phyloP scores from a whole-genome alignment of 1,284 basidiomycete species.

The Ceratobasidium sp. region DNA sequence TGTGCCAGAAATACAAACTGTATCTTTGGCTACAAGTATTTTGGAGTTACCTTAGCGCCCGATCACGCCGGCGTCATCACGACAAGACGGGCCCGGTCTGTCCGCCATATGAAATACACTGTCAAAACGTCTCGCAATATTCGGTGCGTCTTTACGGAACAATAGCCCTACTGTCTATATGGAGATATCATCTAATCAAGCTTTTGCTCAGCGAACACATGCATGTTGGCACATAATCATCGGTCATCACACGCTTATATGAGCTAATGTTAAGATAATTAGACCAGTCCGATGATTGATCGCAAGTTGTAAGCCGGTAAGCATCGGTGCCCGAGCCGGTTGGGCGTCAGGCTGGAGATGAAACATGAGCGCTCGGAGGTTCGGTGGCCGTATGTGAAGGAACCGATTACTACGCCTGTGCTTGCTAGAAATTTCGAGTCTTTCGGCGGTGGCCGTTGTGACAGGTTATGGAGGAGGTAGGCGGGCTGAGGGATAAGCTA shows the following conservation, averaged over 20 bases:
- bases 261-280: too few species aligned
- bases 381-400: neutral
- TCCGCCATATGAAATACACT: neutral
- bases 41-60: too few species aligned
- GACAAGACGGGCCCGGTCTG: too few species aligned
- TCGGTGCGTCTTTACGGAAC: neutral
- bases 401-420: neutral
- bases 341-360: too few species aligned
- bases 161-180: neutral
- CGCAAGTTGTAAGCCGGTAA: too few species aligned
- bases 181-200: neutral
- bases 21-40: too few species aligned
- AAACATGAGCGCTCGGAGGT: neutral
- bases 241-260: neutral
- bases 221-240: neutral
- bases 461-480: neutral
- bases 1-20: too few species aligned
- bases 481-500: too few species aligned
- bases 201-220: neutral
- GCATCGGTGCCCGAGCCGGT: too few species aligned
- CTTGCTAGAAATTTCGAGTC: neutral
- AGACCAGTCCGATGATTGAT: too few species aligned
- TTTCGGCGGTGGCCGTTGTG: neutral
- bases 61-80: too few species aligned
- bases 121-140: neutral